phyloP scores from a whole-genome alignment of 148 eudicot species.

The Agrostemma githago region DNA sequence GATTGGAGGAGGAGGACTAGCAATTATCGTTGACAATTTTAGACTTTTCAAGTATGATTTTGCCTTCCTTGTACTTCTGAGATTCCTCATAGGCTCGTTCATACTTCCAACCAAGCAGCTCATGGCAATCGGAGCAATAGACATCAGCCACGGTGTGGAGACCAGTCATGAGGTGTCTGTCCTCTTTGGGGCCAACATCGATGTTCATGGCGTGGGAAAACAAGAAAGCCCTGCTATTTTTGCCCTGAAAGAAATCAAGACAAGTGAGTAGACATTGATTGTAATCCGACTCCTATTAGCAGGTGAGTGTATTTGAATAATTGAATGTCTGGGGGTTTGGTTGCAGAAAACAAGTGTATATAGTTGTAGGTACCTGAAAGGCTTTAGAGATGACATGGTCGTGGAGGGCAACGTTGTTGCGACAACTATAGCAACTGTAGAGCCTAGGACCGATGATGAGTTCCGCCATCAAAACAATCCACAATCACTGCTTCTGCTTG shows the following conservation, averaged over 20 bases:
- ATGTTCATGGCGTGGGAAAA: constrained; percentile 84
- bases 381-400: constrained; percentile 81
- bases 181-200: constrained; percentile 64
- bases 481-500: constrained; percentile 7
- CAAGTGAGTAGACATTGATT: constrained; percentile 2
- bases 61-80: constrained; percentile 88
- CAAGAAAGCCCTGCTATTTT: constrained; percentile 65
- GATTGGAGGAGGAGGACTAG: constrained; percentile 20
- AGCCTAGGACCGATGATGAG: constrained; percentile 46
- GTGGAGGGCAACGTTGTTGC: constrained; percentile 66
- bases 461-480: constrained; percentile 44
- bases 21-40: constrained; percentile 69
- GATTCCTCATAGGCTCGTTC: constrained; percentile 68
- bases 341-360: no score
- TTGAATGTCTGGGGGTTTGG: no score
- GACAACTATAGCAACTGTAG: constrained; percentile 69
- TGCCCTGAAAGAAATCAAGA: constrained; percentile 41
- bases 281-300: neutral
- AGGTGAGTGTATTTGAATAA: no score
- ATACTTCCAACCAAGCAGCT: constrained; percentile 82
- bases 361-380: constrained; percentile 47
- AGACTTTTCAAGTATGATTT: constrained; percentile 66
- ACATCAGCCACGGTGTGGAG: constrained; percentile 85
- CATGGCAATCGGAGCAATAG: constrained; percentile 57
- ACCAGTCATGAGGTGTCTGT: constrained; percentile 75